phyloP scores from a whole-genome alignment of 495 filamentous ascomycete species.

The Tuber calosporum region DNA sequence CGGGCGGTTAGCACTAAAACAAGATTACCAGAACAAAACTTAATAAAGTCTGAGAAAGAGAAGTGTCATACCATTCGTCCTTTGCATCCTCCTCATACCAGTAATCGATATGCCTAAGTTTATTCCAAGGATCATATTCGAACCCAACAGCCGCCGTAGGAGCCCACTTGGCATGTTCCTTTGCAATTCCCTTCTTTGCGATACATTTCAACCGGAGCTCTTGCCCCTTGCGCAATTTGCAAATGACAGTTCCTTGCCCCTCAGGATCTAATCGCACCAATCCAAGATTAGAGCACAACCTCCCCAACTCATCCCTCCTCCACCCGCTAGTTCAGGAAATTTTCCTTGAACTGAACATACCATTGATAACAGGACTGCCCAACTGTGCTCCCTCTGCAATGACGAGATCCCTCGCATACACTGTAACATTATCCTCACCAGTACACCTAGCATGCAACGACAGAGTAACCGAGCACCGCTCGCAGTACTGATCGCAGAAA shows the following conservation, averaged over 20 bases:
- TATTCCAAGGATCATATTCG: conserved; percentile 96
- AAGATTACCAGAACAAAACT: not conserved
- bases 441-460: conserved; percentile 76
- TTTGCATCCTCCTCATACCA: conserved; percentile 86
- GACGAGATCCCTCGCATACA: conserved; percentile 80
- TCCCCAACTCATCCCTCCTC: conserved; percentile 9
- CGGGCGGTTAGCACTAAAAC: not conserved
- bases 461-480: conserved; percentile 77
- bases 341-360: conserved; percentile 8
- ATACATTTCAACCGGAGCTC: conserved; percentile 82
- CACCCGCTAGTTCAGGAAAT: not conserved
- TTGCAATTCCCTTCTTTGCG: conserved; percentile 96
- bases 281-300: conserved; percentile 2
- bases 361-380: conserved; percentile 75
- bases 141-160: conserved; percentile 88
- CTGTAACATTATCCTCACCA: conserved; percentile 72
- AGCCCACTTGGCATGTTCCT: conserved; percentile 97
- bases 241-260: conserved; percentile 70
- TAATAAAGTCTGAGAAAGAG: not conserved
- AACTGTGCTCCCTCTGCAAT: conserved; percentile 55
- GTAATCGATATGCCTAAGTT: conserved; percentile 75
- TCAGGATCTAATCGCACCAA: conserved; percentile 56
- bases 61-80: conserved; percentile 72
- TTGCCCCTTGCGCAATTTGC: conserved; percentile 80
- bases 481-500: conserved; percentile 88